A percentile compares a stretch with the other conserved stretches of the same genome.
phyloP scores from a whole-genome alignment of 495 filamentous ascomycete genomes.

The Trichoderma asperelloides region DNA sequence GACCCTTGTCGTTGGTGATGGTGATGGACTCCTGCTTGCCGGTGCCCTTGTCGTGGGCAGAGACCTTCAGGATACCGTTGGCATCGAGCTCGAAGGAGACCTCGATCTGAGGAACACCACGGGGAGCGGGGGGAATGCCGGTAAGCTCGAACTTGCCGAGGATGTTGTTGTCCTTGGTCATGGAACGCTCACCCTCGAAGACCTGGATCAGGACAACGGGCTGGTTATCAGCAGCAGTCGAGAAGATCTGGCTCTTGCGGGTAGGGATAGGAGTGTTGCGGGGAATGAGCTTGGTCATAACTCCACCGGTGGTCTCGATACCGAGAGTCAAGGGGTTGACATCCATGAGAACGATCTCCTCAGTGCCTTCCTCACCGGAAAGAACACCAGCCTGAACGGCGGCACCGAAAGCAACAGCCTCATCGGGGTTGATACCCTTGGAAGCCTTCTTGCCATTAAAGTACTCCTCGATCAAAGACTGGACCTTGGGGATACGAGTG shows the following conservation, averaged over 20 bases:
- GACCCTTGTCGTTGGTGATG: conserved; percentile 98
- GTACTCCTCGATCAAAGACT: conserved; percentile 89
- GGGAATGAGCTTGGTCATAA: conserved; percentile 96
- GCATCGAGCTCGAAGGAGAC: conserved; percentile 96
- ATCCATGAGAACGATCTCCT: conserved; percentile 84
- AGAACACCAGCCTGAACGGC: conserved; percentile 96
- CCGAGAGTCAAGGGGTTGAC: conserved; percentile 96
- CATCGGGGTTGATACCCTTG: conserved; percentile 98
- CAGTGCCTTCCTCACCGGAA: conserved; percentile 73
- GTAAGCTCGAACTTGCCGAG: conserved; percentile 98
- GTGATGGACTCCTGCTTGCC: conserved; percentile 94
- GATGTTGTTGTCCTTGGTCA: conserved; percentile 96
- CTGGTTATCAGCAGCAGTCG: conserved; percentile 95
- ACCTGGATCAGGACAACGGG: conserved; percentile 96
- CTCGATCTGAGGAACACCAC: conserved; percentile 96
- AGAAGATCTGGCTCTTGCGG: conserved; percentile 96
- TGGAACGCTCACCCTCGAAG: conserved; percentile 88
- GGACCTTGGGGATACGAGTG: conserved; percentile 96
- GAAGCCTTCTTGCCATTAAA: conserved; percentile 89
- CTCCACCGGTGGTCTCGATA: conserved; percentile 97
- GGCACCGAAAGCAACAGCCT: conserved; percentile 94
- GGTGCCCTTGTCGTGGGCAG: conserved; percentile 91
- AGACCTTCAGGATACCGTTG: conserved; percentile 96
- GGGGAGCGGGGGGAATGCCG: conserved; percentile 86
- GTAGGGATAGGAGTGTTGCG: conserved; percentile 94